phyloP scores from a whole-genome alignment of 805 yeast genomes.

The Candida peoriensis region DNA sequence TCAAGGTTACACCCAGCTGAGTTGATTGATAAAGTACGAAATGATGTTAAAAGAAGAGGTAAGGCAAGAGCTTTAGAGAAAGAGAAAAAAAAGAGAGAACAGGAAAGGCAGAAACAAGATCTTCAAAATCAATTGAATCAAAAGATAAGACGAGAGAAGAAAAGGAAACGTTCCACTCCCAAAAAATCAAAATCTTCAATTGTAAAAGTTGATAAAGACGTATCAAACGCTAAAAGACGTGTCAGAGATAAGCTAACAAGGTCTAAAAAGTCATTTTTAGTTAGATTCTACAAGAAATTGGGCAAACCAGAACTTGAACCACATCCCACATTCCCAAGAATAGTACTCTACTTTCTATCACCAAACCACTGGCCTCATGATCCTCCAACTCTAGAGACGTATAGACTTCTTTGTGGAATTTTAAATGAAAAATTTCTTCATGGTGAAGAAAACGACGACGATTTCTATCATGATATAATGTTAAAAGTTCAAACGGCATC shows the following conservation, averaged over 20 bases:
- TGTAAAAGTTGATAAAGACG: constrained; percentile 46
- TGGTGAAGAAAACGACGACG: constrained; percentile 6
- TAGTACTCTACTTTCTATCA: constrained; percentile 42
- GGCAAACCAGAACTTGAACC: constrained; percentile 35
- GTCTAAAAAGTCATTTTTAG: constrained; percentile 32
- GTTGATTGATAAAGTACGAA: constrained; percentile 39
- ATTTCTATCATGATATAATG: constrained; percentile 25
- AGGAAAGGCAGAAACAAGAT: no score
- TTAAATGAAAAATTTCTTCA: constrained; percentile 21
- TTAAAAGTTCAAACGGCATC: constrained; percentile 40
- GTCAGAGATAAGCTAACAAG: constrained; percentile 37
- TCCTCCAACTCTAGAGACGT: constrained; percentile 45
- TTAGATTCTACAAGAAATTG: constrained; percentile 31
- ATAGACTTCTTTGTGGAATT: constrained; percentile 28
- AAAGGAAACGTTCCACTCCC: constrained; percentile 42
- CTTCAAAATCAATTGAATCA: no score
- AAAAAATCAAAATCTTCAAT: no score
- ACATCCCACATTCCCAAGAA: constrained; percentile 44
- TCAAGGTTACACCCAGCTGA: constrained; percentile 45
- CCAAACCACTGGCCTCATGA: constrained; percentile 47
- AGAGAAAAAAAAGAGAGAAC: constrained; percentile 36
- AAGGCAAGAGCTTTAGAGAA: constrained; percentile 34
- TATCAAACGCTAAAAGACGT: constrained; percentile 40
- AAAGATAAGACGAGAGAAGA: constrained; percentile 35
- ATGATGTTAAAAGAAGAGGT: constrained; percentile 48